Conservation (phyloP, 805 yeast genomes). For the Sugiyamaella mastotermitis region DNA sequence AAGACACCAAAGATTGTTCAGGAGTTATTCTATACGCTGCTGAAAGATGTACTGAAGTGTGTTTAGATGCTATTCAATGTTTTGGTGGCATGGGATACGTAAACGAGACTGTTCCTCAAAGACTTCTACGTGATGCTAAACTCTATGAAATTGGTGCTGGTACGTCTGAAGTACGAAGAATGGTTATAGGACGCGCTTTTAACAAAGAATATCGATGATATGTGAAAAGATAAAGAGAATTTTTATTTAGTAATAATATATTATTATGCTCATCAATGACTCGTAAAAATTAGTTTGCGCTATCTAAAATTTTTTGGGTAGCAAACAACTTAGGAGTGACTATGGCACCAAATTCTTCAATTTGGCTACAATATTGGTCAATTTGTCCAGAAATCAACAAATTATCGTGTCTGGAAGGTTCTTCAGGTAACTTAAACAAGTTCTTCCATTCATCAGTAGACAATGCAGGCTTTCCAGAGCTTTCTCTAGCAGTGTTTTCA, state of each 20-base stretch:
- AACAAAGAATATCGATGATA: conserved; percentile 23
- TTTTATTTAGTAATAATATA: too few species aligned
- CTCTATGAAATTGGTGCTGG: conserved; percentile 31
- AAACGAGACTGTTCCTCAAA: conserved; percentile 28
- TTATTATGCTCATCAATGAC: too few species aligned
- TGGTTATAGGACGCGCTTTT: conserved; percentile 30
- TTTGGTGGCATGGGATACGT: conserved; percentile 32
- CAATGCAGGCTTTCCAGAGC: conserved; percentile 45
- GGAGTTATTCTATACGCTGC: conserved; percentile 31
- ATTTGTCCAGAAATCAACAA: conserved; percentile 62
- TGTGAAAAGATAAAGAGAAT: too few species aligned
- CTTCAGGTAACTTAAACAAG: conserved; percentile 60
- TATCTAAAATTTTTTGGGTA: conserved; percentile 17
- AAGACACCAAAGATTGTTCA: conserved; percentile 29
- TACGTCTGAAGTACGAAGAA: conserved; percentile 28
- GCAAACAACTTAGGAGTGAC: conserved; percentile 60
- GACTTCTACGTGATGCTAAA: conserved; percentile 30
- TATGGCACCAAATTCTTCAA: conserved; percentile 63
- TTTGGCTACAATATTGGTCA: conserved; percentile 62
- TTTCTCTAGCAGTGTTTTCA: conserved; percentile 57
- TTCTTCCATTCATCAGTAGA: conserved; percentile 59
- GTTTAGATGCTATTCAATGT: conserved; percentile 29
- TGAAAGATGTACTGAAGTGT: conserved; percentile 29
- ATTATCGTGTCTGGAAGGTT: conserved; percentile 71
- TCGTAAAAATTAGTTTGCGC: too few species aligned